A percentile compares a stretch with the other conserved stretches of the same genome.
Evolutionary conservation across 2,329 filamentous ascomycete genomes (phyloP).

Genomic region (Ophiostoma sp.): DNA sequence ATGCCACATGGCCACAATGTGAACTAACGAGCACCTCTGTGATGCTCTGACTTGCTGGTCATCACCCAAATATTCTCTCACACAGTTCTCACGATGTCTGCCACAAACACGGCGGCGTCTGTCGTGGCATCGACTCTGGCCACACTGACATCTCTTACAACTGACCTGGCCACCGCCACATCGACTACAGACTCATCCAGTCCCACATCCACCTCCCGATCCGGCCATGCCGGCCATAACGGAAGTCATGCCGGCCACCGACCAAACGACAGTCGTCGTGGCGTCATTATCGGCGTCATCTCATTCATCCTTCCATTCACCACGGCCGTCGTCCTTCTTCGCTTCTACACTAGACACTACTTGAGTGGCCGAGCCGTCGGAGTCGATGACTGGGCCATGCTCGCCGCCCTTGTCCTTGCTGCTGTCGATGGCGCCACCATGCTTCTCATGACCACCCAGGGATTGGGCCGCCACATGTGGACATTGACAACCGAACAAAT

Average conservation of each 20-base stretch:
- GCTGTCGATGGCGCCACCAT: slow-evolving; percentile 25
- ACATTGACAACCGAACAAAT: slow-evolving; percentile 25
- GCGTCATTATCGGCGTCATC: slow-evolving; percentile 33
- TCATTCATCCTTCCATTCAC: slow-evolving; percentile 34
- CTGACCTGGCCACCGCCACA: not conserved
- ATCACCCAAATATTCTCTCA: not conserved
- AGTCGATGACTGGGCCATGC: slow-evolving; percentile 36
- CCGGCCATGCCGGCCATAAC: not conserved
- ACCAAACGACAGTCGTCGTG: slow-evolving; percentile 29
- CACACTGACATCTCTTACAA: not conserved
- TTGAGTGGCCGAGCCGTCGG: slow-evolving; percentile 36
- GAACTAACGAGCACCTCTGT: not conserved
- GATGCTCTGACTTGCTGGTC: not conserved
- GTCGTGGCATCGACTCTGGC: not conserved
- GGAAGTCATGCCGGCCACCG: not conserved
- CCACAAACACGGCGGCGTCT: not conserved
- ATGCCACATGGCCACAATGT: too few species aligned
- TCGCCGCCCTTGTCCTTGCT: slow-evolving; percentile 43
- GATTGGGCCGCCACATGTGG: slow-evolving; percentile 28
- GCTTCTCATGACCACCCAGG: slow-evolving; percentile 27
- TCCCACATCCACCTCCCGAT: not conserved
- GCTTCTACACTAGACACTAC: slow-evolving; percentile 36
- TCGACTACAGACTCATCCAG: not conserved
- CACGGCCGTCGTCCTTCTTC: slow-evolving; percentile 34
- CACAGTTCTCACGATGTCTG: not conserved